Evolutionary conservation across 306 rosid genomes (phyloP).

Genomic region (Glycyrrhiza uralensis): DNA sequence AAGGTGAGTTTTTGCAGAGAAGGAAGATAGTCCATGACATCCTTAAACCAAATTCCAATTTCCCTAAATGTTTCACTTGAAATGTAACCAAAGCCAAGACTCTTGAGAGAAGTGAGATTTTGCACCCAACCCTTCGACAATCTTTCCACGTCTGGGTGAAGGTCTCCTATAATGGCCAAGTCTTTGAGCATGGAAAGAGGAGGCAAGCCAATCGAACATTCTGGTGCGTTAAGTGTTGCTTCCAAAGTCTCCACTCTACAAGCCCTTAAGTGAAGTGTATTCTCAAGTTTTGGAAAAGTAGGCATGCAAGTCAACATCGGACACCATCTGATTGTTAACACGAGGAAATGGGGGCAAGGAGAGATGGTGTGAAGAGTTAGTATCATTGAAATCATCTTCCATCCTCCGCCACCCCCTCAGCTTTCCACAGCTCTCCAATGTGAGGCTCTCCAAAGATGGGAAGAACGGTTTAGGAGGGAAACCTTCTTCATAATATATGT

Average conservation of each 20-base stretch:
- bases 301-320: neutral
- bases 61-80: neutral
- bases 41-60: neutral
- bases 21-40: neutral
- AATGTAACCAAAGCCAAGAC: neutral
- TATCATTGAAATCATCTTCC: neutral
- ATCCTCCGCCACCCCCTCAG: constrained; percentile 30
- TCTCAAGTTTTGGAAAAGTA: neutral
- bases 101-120: constrained; percentile 1
- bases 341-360: neutral
- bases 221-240: neutral
- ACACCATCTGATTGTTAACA: neutral
- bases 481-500: neutral
- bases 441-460: constrained; percentile 22
- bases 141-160: neutral
- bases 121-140: neutral
- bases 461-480: neutral
- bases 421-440: neutral
- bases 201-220: neutral
- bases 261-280: neutral
- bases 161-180: neutral
- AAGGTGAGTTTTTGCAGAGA: neutral
- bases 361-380: neutral
- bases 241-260: neutral
- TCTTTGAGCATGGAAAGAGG: constrained; percentile 12